Conservation (phyloP, 805 yeast genomes). For the Scheffersomyces amazonensis region DNA sequence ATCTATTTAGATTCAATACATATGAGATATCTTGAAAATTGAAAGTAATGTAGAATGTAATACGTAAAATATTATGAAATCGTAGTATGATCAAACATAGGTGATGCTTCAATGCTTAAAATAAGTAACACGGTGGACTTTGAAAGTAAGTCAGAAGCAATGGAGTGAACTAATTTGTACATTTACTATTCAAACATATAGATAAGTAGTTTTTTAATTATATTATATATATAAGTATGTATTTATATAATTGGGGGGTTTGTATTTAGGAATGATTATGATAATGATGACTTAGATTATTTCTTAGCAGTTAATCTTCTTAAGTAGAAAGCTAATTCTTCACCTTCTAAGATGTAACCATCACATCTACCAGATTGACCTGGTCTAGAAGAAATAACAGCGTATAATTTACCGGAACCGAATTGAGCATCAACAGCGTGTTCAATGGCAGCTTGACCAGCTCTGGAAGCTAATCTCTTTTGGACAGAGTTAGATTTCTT, state of each 20-base stretch:
- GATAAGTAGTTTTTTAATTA: no score
- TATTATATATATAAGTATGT: background rate
- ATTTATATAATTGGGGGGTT: no score
- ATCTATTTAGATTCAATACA: no score
- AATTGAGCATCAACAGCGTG: conserved; percentile 92
- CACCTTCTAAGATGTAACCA: conserved; percentile 99
- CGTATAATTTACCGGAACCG: conserved; percentile 98
- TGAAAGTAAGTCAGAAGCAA: no score
- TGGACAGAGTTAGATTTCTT: conserved; percentile 75
- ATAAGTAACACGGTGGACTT: no score
- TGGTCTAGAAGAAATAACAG: conserved; percentile 98
- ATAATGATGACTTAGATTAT: conserved; percentile 52
- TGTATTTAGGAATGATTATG: background rate
- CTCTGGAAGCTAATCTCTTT: conserved; percentile 93
- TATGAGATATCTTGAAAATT: no score
- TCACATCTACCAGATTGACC: conserved; percentile 99
- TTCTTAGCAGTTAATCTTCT: conserved; percentile 99
- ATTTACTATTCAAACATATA: background rate
- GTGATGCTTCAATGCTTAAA: no score
- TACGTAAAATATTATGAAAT: no score
- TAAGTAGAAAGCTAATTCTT: conserved; percentile 99
- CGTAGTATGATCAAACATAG: no score
- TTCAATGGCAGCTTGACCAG: conserved; percentile 81
- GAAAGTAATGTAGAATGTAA: no score
- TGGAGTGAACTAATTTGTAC: no score